phyloP scores from a whole-genome alignment of 495 filamentous ascomycete genomes.

The Clohesyomyces aquaticus region DNA sequence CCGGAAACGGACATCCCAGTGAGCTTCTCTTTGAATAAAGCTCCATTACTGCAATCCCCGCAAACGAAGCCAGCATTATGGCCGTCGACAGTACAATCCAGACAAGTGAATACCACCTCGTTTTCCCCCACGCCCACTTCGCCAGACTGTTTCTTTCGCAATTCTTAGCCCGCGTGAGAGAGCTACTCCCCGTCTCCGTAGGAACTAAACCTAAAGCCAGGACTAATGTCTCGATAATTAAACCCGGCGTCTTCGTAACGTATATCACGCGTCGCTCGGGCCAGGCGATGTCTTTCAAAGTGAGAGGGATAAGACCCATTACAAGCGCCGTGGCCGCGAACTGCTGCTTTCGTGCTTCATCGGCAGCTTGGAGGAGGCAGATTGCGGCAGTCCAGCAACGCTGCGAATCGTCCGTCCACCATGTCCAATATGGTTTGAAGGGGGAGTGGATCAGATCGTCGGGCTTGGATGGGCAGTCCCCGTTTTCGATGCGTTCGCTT shows the following conservation, averaged over 20 bases:
- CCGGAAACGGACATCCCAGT: slow-evolving; percentile 32
- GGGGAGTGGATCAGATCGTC: slow-evolving; percentile 19
- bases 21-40: slow-evolving; percentile 27
- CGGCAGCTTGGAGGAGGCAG: slow-evolving; percentile 26
- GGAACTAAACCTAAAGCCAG: slow-evolving; percentile 33
- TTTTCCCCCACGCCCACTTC: slow-evolving; percentile 5
- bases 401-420: background rate
- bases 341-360: slow-evolving; percentile 34
- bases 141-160: slow-evolving; percentile 13
- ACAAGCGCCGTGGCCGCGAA: slow-evolving; percentile 37
- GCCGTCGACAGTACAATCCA: background rate
- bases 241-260: slow-evolving; percentile 16
- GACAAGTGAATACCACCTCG: background rate
- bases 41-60: slow-evolving; percentile 23
- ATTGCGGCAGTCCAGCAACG: slow-evolving; percentile 24
- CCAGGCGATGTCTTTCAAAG: slow-evolving; percentile 37
- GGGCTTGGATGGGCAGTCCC: slow-evolving; percentile 1
- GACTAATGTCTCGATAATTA: slow-evolving; percentile 22
- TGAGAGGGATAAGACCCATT: slow-evolving; percentile 38
- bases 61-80: slow-evolving; percentile 8
- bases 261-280: slow-evolving; percentile 24
- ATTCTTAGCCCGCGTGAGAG: background rate
- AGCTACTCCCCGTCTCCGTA: slow-evolving; percentile 1
- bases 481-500: background rate
- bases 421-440: slow-evolving; percentile 27